Base-by-base conservation (phyloP, 441 rosid genomes). In the Macaranga tanarius region DNA sequence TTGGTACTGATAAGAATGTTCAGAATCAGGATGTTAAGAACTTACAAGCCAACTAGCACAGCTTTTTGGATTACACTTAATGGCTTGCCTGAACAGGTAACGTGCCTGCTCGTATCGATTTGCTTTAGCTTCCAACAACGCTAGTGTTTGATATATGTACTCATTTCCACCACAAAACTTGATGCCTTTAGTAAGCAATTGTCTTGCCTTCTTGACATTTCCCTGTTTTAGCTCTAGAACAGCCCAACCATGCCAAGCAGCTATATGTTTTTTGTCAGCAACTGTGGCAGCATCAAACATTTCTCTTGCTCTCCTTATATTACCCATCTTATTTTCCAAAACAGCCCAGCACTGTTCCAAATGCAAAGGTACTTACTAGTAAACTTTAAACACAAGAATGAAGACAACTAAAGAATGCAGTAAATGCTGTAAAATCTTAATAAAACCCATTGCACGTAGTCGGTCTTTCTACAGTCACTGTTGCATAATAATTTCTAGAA, bases 201-300 rank as follows among this genome's bases (percentile, higher is more conserved):
- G 91, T 78, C 98, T 91, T 4, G 99, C 99, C 82, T 92, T 95
- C 85, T 87, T 92, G 62, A 92, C 79, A 79, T 91, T 95, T 57
- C 96, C 97, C 75, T 89, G 95, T 76, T 92, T 91, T 57, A 92
- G 84, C 90, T 95, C 99, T 69, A 95, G 79, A 72, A 92, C 89
- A 55, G 98, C 98, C 99, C 97, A 95, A 63, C 98, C 99, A 77
- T 95, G 99, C 99, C 99, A 95, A 13, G 96, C 97, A 77, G 97
- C 97, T 55, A 88, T 70, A 75, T 95, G 99, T 70, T 81, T 85
- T 84, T 88, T 92, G 75, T 95, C 95, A 62, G 98, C 99, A 66
- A 95, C 96, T 2, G 97, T 95, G 34, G 99, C 93, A 2, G 98
- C 99, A 83, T 95, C 97, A 79, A 95, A 91, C 72, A 92, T 71